Base-by-base conservation (phyloP, 106 monocot species). In the Allium cepa region DNA sequence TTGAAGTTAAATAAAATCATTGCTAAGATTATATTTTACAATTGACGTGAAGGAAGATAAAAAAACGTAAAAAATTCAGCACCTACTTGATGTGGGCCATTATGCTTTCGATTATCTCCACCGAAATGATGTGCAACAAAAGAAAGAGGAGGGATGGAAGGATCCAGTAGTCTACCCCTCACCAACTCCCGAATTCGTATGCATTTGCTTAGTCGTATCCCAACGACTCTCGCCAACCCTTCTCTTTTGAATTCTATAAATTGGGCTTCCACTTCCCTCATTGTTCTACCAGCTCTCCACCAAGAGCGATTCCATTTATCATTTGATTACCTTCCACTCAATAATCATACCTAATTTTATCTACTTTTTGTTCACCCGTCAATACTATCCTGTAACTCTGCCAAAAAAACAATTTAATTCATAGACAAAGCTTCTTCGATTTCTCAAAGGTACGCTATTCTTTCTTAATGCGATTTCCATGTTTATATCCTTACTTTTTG, bases 211-310 rank as follows among this genome's bases (percentile, higher is more conserved):
- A 9, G 27, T 10, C 7, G 62, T 13, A 17, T 3, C 13, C 9
- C 2, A 10, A 0, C 64, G n/a, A 64, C 64, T 46, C 62, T 46
- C 64, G n/a, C 64, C 9, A 4, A 7, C 47, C 46, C 17, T 64
- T 48, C 5, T 49, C 17, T 49, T 64, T 48, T 48, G 22, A 17
- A 0, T 4, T 47, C 46, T 63, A 47, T 47, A 63, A 63, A 46
- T 63, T 36, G 36, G 63, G 63, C 11, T n/a, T 63, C 8, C 47
- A 15, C 47, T 15, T 48, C n/a, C 63, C 63, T 4, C 36, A 36
- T 47, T 63, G 15, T n/a, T 18, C 8, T 10, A 66, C 18, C 66
- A 66, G 66, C 66, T 66, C 66, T 66, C 66, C 50, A 66, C 66
- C 66, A 66, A 66, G 15, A 66, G 50, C 36, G 15, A 15, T 50